phyloP scores from a whole-genome alignment of 192 early-diverging fungal species.

The Podila epicladia region DNA sequence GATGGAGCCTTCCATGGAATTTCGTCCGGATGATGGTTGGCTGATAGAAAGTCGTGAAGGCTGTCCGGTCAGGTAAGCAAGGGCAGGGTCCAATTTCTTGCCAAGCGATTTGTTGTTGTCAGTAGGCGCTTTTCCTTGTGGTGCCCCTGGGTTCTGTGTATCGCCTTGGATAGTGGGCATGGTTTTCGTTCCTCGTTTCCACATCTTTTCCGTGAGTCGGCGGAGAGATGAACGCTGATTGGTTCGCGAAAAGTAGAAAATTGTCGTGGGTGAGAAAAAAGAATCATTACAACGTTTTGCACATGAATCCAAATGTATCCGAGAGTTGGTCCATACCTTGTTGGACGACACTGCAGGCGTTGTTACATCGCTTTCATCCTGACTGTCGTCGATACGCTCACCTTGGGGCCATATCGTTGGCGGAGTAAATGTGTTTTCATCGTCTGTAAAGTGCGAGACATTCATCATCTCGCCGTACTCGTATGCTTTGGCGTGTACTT shows the following conservation, averaged over 20 bases:
- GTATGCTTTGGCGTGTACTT: not conserved
- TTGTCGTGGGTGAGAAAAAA: not conserved
- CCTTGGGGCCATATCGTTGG: conserved; percentile 31
- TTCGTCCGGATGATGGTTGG: conserved; percentile 41
- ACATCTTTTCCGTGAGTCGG: conserved; percentile 42
- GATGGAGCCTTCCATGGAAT: conserved; percentile 19
- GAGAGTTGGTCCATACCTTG: not conserved
- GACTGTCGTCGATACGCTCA: conserved; percentile 42
- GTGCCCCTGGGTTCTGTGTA: not conserved
- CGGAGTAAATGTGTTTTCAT: conserved; percentile 4
- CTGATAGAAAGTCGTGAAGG: conserved; percentile 12
- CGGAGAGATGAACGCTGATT: conserved; percentile 39
- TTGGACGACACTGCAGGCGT: not conserved
- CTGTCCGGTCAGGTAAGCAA: conserved; percentile 23
- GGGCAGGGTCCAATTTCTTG: conserved; percentile 26
- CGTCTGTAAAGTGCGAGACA: conserved; percentile 14
- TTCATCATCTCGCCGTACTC: not conserved
- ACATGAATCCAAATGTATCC: not conserved
- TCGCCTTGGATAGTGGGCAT: conserved; percentile 27
- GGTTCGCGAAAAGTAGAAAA: not conserved
- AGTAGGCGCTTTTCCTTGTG: not conserved
- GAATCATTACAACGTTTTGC: not conserved
- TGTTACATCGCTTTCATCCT: conserved; percentile 37
- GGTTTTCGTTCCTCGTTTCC: conserved; percentile 43
- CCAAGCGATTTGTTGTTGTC: conserved; percentile 30